Evolutionary conservation across 2,329 filamentous ascomycete genomes (phyloP), one percentile per base, ranked within the genome.

Genomic region (Moelleriella libera): DNA sequence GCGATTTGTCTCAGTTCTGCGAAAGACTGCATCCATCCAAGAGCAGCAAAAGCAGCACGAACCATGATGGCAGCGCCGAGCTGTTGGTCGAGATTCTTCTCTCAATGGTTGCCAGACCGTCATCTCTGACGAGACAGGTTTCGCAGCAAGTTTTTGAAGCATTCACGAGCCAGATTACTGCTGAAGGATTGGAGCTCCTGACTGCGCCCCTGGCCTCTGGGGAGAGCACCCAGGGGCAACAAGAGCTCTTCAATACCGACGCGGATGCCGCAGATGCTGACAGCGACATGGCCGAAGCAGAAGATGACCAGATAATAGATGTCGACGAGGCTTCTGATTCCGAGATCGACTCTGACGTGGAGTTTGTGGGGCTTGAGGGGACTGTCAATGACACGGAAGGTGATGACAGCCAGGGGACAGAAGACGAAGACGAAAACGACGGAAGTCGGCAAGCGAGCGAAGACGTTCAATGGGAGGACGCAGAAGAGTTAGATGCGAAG

Each of bases 31-130:
- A 80, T 53, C 68, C 72, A 45, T 60, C 58, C 28, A 60, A 57
- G 14, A 48, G 54, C 4, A 65, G 66, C 0, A 71, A 78, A 52
- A 65, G 76, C 40, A 70, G 78, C 21, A 9, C 68, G 52, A 65
- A 75, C 41, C 70, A 78, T 55, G 64, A 68, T 1, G 76, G 75
- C 6, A 71, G 71, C 9, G 84, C 87, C 0, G 81, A 86, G 57
- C 74, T 87, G 30, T 66, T 96, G 7, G 80, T 96, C 2, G 92
- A 97, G 58, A 85, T 97, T 46, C 66, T 98, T 6, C 71, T 97
- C n/a, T 86, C 87, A 46, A 88, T 97, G 67, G 78, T 94, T 2
- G 86, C 88, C 0, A 87, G 88, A 51, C 85, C 83, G 4, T 95
- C 89, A 1, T 79, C 82, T 8, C 70, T 97, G 46, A 85, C 94